phyloP scores from a whole-genome alignment of 805 yeast genomes.

The Candida ovalis region DNA sequence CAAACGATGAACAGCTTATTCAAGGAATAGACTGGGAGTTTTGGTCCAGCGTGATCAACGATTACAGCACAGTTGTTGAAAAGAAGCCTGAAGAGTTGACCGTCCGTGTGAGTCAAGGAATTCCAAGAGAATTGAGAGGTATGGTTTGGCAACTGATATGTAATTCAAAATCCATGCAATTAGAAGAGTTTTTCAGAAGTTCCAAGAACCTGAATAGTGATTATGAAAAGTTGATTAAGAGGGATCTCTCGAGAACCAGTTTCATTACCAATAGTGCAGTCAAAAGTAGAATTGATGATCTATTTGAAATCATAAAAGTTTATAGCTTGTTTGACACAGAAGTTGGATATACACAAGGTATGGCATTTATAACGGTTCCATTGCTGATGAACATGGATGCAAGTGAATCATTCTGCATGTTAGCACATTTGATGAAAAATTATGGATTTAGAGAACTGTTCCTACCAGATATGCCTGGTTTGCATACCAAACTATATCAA shows the following conservation, averaged over 20 bases:
- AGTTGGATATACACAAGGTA: conserved; percentile 97
- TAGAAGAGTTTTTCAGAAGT: conserved; percentile 55
- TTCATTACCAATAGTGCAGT: conserved; percentile 59
- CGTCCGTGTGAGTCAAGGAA: conserved; percentile 64
- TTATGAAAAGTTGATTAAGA: conserved; percentile 70
- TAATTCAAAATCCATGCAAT: conserved; percentile 62
- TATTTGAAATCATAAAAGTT: conserved; percentile 74
- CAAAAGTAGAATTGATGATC: conserved; percentile 55
- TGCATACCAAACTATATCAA: conserved; percentile 80
- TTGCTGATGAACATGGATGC: conserved; percentile 76
- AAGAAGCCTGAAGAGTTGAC: conserved; percentile 58
- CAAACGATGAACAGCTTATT: conserved; percentile 30
- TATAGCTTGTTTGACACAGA: conserved; percentile 85
- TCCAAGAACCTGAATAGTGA: conserved; percentile 46
- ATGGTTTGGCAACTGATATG: conserved; percentile 90
- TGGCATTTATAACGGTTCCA: conserved; percentile 92
- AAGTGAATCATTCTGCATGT: conserved; percentile 77
- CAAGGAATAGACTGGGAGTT: conserved; percentile 71
- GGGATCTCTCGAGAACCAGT: conserved; percentile 84
- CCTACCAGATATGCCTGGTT: conserved; percentile 90
- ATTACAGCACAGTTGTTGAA: conserved; percentile 65
- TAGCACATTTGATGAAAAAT: conserved; percentile 78
- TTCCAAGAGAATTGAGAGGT: conserved; percentile 83
- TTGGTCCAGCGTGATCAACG: conserved; percentile 80
- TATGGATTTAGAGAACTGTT: conserved; percentile 78